phyloP scores from a whole-genome alignment of 768 basidiomycete species.

The Boletus subparvulus region DNA sequence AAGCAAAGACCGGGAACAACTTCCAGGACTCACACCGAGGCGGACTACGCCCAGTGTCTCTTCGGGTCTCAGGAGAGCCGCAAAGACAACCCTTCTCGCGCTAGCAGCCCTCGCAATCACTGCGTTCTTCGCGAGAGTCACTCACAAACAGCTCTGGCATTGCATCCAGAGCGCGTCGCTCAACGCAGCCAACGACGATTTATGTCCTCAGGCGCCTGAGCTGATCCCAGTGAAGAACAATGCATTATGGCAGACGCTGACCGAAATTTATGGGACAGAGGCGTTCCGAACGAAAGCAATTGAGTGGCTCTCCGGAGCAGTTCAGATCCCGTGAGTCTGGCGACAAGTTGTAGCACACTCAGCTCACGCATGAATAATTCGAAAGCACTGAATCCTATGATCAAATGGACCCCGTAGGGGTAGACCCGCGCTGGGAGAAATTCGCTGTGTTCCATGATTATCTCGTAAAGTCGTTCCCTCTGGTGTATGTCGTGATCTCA shows the following conservation, averaged over 20 bases:
- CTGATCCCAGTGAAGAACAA: constrained; percentile 35
- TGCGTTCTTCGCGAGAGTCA: constrained; percentile 8
- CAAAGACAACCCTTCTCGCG: constrained; percentile 13
- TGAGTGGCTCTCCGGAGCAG: constrained; percentile 40
- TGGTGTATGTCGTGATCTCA: constrained; percentile 43
- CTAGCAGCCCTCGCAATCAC: constrained; percentile 18
- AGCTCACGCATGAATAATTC: constrained; percentile 5
- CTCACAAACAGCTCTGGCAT: constrained; percentile 7
- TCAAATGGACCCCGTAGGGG: constrained; percentile 45
- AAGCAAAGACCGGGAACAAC: constrained; percentile 6
- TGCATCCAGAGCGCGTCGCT: neutral
- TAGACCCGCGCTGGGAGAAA: constrained; percentile 54
- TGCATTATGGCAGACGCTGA: constrained; percentile 34
- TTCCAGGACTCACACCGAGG: constrained; percentile 14
- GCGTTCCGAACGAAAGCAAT: constrained; percentile 36
- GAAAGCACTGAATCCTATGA: constrained; percentile 53
- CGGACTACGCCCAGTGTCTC: neutral
- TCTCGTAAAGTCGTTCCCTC: constrained; percentile 55
- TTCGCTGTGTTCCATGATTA: constrained; percentile 57
- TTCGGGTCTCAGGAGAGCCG: neutral
- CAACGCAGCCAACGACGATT: constrained; percentile 1
- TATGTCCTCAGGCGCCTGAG: constrained; percentile 38
- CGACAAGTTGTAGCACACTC: neutral
- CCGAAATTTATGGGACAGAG: constrained; percentile 32
- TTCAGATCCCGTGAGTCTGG: constrained; percentile 41